Conservation (phyloP, 2,329 filamentous ascomycete species). For the Teratosphaeria zuluensis region DNA sequence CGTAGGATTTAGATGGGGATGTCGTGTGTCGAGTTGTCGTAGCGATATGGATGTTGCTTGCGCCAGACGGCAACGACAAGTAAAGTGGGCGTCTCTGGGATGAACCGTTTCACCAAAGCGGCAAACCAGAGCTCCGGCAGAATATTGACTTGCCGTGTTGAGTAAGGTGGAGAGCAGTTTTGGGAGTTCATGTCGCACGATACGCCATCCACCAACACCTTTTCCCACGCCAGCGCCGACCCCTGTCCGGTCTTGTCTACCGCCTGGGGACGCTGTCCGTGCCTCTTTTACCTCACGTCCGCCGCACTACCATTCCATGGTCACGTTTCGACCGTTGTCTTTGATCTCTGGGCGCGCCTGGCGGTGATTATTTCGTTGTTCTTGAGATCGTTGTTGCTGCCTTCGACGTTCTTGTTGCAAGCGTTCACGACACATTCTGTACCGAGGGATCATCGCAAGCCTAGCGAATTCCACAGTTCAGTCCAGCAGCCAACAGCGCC, state of each 20-base stretch:
- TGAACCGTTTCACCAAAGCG: background rate
- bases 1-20: background rate
- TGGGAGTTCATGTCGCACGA: background rate
- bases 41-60: background rate
- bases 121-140: background rate
- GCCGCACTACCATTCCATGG: background rate
- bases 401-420: background rate
- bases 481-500: background rate
- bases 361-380: background rate
- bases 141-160: background rate
- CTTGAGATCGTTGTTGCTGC: background rate
- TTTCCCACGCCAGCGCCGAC: background rate
- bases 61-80: background rate
- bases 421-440: background rate
- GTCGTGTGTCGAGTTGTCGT: background rate
- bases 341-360: background rate
- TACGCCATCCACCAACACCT: background rate
- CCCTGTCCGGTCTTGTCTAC: background rate
- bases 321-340: background rate
- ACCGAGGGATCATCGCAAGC: background rate
- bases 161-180: background rate
- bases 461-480: background rate
- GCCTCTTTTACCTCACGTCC: background rate
- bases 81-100: background rate
- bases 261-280: background rate